Evolutionary conservation across 2,329 filamentous ascomycete species (phyloP).

Genomic region (Aureobasidium sp.): DNA sequence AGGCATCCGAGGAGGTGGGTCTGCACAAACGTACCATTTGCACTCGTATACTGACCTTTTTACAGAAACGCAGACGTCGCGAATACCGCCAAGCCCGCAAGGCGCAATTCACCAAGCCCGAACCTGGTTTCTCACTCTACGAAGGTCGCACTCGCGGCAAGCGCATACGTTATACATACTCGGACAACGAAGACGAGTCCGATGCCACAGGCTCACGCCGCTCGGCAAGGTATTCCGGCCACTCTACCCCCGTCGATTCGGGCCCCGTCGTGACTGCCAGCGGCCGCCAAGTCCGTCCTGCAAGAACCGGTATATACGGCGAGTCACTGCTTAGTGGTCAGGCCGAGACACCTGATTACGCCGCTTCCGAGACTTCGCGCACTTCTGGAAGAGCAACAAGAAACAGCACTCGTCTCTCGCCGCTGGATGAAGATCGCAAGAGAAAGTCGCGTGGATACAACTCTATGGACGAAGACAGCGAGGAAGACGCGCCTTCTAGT

Average conservation of each 20-base stretch:
- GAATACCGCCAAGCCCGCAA: constrained; percentile 84
- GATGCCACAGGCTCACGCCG: constrained; percentile 57
- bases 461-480: constrained; percentile 54
- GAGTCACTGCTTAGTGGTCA: constrained; percentile 51
- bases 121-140: constrained; percentile 85
- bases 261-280: constrained; percentile 68
- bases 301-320: constrained; percentile 53
- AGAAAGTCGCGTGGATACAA: constrained; percentile 47
- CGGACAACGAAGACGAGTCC: constrained; percentile 73
- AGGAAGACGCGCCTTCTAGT: constrained; percentile 50
- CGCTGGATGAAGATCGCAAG: constrained; percentile 29
- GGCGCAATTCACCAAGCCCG: constrained; percentile 77
- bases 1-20: constrained; percentile 79
- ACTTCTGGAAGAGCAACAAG: constrained; percentile 34
- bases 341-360: constrained; percentile 33
- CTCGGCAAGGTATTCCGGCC: constrained; percentile 56
- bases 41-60: constrained; percentile 14
- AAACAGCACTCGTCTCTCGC: constrained; percentile 22
- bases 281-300: constrained; percentile 71
- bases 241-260: constrained; percentile 62
- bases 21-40: background rate
- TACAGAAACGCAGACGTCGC: constrained; percentile 78
- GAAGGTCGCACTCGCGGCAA: constrained; percentile 95
- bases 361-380: constrained; percentile 35
- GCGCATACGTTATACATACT: constrained; percentile 92